These are phyloP conservation scores for Babesia ovata DNA, from an alignment of 169 alveolate species.

Conservation along the genomic window DNA sequence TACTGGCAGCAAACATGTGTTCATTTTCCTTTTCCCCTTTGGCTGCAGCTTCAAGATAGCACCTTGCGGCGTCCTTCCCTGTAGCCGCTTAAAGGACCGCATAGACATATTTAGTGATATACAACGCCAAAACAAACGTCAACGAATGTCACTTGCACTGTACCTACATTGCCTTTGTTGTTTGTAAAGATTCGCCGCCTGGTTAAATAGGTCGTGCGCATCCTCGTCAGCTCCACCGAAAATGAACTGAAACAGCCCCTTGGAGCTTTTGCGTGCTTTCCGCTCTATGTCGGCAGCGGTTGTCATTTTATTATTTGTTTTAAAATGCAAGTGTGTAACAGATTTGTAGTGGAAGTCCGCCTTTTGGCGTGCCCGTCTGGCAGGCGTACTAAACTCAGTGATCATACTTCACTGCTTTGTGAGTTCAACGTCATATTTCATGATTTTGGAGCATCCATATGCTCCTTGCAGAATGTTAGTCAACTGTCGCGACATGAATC, in stretches of 20 bases:
- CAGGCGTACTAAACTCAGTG: neutral
- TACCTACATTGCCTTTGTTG: slow-evolving; percentile 62
- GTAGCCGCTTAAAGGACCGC: neutral
- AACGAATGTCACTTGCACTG: neutral
- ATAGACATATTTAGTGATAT: neutral
- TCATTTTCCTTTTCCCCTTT: slow-evolving; percentile 60
- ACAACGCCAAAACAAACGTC: no score
- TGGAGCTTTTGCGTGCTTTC: slow-evolving; percentile 64
- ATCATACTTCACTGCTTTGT: neutral
- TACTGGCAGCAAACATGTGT: slow-evolving; percentile 47
- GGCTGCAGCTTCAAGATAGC: slow-evolving; percentile 56
- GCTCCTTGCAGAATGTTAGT: slow-evolving; percentile 32
- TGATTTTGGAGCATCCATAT: slow-evolving; percentile 8
- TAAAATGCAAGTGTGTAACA: no score
- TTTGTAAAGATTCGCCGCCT: slow-evolving; percentile 75
- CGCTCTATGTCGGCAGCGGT: slow-evolving; percentile 66
- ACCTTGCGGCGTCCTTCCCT: slow-evolving; percentile 70
- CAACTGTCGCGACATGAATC: neutral
- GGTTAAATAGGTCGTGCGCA: slow-evolving; percentile 73
- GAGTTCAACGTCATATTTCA: neutral
- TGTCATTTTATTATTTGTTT: slow-evolving; percentile 10
- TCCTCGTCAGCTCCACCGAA: slow-evolving; percentile 71
- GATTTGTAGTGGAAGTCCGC: neutral
- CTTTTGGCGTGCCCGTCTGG: slow-evolving; percentile 2
- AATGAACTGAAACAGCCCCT: slow-evolving; percentile 53